A percentile compares a stretch with the other conserved stretches of the same genome.
Conservation (phyloP, 495 filamentous ascomycete genomes). For the Pseudoneurospora amorphoporcata region DNA sequence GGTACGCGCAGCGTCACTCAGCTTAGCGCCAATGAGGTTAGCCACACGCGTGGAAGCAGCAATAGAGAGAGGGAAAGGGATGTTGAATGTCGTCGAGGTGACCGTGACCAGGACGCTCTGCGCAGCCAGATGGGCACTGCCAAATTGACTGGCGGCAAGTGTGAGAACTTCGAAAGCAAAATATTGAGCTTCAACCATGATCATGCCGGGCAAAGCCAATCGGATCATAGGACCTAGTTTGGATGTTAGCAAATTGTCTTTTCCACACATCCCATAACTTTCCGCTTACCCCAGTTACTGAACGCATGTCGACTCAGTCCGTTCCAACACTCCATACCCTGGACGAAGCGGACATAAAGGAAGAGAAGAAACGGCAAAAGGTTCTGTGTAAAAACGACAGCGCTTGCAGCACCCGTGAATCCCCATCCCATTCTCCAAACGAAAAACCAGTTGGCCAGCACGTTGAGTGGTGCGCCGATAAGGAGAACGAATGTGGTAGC, state of each 20-base stretch:
- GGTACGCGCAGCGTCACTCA: constrained; percentile 52
- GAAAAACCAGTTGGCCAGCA: constrained; percentile 56
- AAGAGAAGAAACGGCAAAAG: constrained; percentile 69
- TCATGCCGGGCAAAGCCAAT: constrained; percentile 67
- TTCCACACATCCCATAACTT: background rate
- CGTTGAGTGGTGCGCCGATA: constrained; percentile 55
- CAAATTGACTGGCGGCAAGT: constrained; percentile 54
- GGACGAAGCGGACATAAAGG: constrained; percentile 63
- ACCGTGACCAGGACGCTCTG: constrained; percentile 40
- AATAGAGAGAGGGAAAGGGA: constrained; percentile 45
- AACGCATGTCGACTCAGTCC: constrained; percentile 62
- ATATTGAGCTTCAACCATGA: constrained; percentile 80
- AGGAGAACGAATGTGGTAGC: constrained; percentile 58
- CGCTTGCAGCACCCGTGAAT: constrained; percentile 75
- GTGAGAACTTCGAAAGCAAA: constrained; percentile 67
- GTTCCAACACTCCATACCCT: constrained; percentile 77
- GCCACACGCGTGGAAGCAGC: constrained; percentile 46
- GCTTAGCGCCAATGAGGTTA: constrained; percentile 48
- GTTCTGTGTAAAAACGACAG: constrained; percentile 71
- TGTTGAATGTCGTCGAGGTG: constrained; percentile 40
- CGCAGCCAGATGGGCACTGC: constrained; percentile 49
- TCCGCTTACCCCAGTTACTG: constrained; percentile 57
- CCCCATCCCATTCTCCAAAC: constrained; percentile 67
- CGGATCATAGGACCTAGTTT: constrained; percentile 56
- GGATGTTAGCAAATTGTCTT: background rate